A percentile compares a stretch with the other conserved stretches of the same genome.
phyloP scores from a whole-genome alignment of 1,284 basidiomycete genomes.

The Fomitopsis schrenkii region DNA sequence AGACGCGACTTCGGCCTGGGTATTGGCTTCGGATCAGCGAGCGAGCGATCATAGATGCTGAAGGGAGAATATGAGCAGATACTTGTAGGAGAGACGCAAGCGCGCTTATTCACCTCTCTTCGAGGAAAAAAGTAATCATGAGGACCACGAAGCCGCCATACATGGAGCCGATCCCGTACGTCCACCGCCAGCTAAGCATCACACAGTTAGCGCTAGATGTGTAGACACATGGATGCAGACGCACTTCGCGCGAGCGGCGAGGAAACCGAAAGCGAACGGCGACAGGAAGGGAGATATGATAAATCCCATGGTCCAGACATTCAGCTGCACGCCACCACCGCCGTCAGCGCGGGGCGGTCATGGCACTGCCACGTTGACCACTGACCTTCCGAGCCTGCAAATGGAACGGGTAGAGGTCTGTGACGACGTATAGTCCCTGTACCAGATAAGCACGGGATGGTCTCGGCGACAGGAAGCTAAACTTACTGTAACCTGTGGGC shows the following conservation, averaged over 20 bases:
- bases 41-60: conserved; percentile 67
- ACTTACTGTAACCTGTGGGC: conserved; percentile 65
- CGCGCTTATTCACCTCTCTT: conserved; percentile 55
- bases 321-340: conserved; percentile 37
- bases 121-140: conserved; percentile 52
- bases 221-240: conserved; percentile 5
- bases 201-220: neutral
- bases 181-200: conserved; percentile 59
- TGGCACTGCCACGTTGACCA: neutral
- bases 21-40: conserved; percentile 39
- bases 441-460: neutral
- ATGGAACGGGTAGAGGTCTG: conserved; percentile 74
- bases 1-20: conserved; percentile 40
- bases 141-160: conserved; percentile 53
- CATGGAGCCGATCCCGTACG: conserved; percentile 64
- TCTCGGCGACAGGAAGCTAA: neutral
- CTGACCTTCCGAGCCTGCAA: conserved; percentile 65
- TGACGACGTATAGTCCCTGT: conserved; percentile 62
- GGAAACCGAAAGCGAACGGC: conserved; percentile 67
- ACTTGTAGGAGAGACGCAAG: neutral
- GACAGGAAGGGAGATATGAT: conserved; percentile 63
- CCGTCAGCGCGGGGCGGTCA: too few species aligned
- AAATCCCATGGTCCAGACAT: conserved; percentile 72
- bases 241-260: conserved; percentile 53
- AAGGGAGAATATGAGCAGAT: neutral